Percentiles rank a stretch among this genome's conserved stretches.
Conservation (phyloP, 116 monocot genomes). For the Posidonia oceanica region DNA sequence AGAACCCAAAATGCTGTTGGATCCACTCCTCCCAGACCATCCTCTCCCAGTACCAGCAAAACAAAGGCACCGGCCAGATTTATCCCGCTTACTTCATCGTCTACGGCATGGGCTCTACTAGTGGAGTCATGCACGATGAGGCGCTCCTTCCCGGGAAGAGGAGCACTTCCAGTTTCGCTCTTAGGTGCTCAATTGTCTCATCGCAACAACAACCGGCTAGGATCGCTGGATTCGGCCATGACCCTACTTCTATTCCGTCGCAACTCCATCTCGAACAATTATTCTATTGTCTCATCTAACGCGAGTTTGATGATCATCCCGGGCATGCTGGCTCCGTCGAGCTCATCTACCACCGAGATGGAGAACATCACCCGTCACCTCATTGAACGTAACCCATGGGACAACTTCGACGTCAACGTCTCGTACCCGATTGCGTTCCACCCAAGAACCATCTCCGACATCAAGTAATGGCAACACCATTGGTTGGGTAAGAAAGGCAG, state of each 20-base stretch:
- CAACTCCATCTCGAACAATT: conserved; percentile 48
- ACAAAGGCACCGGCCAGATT: conserved; percentile 7
- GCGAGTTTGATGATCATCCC: conserved; percentile 39
- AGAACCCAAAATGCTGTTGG: too few relatives aligned
- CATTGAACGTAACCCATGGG: conserved; percentile 75
- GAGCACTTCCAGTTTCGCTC: conserved; percentile 24
- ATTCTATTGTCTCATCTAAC: conserved; percentile 76
- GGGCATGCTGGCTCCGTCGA: conserved; percentile 32
- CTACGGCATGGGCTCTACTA: conserved; percentile 67
- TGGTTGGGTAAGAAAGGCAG: too few relatives aligned
- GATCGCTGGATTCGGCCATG: too few relatives aligned
- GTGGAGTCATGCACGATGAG: conserved; percentile 61
- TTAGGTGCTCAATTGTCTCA: conserved; percentile 80
- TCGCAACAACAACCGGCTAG: conserved; percentile 42
- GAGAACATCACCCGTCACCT: conserved; percentile 53
- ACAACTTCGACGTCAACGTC: conserved; percentile 23
- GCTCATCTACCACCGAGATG: conserved; percentile 30
- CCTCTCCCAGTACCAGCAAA: conserved; percentile 19
- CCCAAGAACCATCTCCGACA: conserved; percentile 9
- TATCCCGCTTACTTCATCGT: conserved; percentile 19
- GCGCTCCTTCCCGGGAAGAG: conserved; percentile 17
- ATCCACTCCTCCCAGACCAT: neutral
- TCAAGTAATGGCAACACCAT: conserved; percentile 12
- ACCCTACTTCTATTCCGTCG: conserved; percentile 39
- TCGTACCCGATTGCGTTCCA: conserved; percentile 33